Evolutionary conservation across 2,329 filamentous ascomycete species (phyloP), one percentile per base, ranked within the genome.

Genomic region (Xylariaceae sp.): DNA sequence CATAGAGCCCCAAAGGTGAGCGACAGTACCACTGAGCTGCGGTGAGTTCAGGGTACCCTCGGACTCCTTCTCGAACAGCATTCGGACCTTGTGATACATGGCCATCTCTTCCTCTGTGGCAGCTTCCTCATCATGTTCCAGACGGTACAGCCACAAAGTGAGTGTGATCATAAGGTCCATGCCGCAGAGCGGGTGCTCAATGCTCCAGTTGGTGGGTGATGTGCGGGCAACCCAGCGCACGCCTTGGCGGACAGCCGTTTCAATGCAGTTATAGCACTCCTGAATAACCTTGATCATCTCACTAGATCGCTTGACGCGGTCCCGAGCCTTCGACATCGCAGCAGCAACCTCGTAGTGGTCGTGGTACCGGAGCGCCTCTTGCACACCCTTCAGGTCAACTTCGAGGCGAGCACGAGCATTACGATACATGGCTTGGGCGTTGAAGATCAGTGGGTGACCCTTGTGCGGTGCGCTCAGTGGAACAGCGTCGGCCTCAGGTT

Each of bases 221-320:
- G 94, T 97, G 66, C 93, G 89, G n/a, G 94, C 94, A 61, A 98
- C 93, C 94, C 95, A 98, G 68, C 94, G 92, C 65, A 98, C 92
- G 64, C 94, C 95, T 75, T 97, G 93, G 61, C 92, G 80, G 41
- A 96, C 94, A 53, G 94, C 94, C 45, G 95, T 96, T 76, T 98
- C 94, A 70, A 99, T 93, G 79, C 93, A 98, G 75, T 96, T 92
- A 76, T 95, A 98, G 78, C 95, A 98, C 75, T 96, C 92, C 71
- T 98, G 89, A 61, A 99, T 96, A 68, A 98, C 93, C 78, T 96
- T 96, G 81, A 97, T 90, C 94, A 98, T 98, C 76, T 98, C 94
- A 69, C 90, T 87, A 17, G 92, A 96, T 65, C 95, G 89, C 84
- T 95, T 95, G 65, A 99, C 93, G 74, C 91, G 92, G 75, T 96